Evolutionary conservation across 371 early-diverging fungal genomes (phyloP), one percentile per base, ranked within the genome.

Genomic region (Caulochytrium protostelioides): DNA sequence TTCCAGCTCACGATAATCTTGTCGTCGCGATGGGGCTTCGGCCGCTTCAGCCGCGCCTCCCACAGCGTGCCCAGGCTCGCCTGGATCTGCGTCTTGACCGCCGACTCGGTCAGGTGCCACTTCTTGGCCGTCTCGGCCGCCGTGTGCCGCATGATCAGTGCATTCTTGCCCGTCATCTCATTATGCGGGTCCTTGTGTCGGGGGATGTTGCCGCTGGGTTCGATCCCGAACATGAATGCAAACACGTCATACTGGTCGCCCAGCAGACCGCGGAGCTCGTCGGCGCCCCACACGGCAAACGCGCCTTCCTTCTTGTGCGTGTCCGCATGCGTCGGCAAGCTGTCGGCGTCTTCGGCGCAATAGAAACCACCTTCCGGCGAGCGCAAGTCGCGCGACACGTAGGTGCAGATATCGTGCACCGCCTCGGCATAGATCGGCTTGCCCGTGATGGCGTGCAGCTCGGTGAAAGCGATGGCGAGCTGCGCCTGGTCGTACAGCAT

Each of bases 281-380:
- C 37, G 3, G 32, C 22, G 33, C 59, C 58, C 76, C 76, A 75
- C 0, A 72, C 72, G 28, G 60, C 62, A 41, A 75, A 75, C 5
- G 76, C 76, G 2, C 76, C 76, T 58, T 75, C 76, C 13, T 50
- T 30, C 36, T 67, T 65, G 29, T 62, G 51, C 3, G 40, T 5
- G 1, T 60, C 46, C 6, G 41, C 52, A 2, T 42, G 35, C 3
- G 34, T 37, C 6, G 72, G 67, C n/a, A 52, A 39, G 7, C 71
- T 69, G 45, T 75, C 76, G 15, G 76, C 76, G 46, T 75, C 76
- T 47, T 75, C 71, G 17, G 73, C 76, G n/a, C 63, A 69, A 43
- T 65, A 75, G 40, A 72, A 75, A 0, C 58, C 76, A 1, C 72
- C 71, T 6, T 57, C 41, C 3, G 49, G 30, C 32, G 56, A 46